phyloP scores from a whole-genome alignment of 441 rosid species.

The Lepidium campestre region DNA sequence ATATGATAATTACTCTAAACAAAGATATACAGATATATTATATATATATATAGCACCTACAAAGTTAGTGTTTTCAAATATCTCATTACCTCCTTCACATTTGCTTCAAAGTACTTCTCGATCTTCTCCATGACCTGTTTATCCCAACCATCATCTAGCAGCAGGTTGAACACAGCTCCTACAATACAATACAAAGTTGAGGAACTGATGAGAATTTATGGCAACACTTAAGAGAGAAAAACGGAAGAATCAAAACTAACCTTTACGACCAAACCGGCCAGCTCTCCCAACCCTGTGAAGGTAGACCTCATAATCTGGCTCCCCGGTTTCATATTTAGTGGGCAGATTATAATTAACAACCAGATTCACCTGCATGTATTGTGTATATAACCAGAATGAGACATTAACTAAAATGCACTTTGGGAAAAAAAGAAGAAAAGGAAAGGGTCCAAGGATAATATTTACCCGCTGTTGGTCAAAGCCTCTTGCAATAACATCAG shows the following conservation, averaged over 20 bases:
- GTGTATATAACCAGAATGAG: not conserved
- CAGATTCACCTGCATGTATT: constrained; percentile 65
- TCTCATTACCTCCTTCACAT: constrained; percentile 48
- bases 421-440: not conserved
- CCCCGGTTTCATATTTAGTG: constrained; percentile 44
- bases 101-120: constrained; percentile 52
- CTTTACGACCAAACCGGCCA: constrained; percentile 96
- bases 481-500: constrained; percentile 90
- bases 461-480: constrained; percentile 86
- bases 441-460: not conserved
- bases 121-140: constrained; percentile 59
- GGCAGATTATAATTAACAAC: constrained; percentile 85
- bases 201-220: not conserved
- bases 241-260: constrained; percentile 27
- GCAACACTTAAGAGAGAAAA: not conserved
- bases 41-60: not conserved
- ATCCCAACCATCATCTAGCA: constrained; percentile 41
- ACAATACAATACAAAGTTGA: not conserved
- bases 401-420: not conserved
- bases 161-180: constrained; percentile 87
- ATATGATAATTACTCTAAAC: not conserved
- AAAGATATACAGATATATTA: not conserved
- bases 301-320: constrained; percentile 88
- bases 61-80: not conserved
- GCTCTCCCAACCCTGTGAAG: constrained; percentile 98